Conservation (phyloP, 176 grass and related monocot species). For the Melocanna baccifera region DNA sequence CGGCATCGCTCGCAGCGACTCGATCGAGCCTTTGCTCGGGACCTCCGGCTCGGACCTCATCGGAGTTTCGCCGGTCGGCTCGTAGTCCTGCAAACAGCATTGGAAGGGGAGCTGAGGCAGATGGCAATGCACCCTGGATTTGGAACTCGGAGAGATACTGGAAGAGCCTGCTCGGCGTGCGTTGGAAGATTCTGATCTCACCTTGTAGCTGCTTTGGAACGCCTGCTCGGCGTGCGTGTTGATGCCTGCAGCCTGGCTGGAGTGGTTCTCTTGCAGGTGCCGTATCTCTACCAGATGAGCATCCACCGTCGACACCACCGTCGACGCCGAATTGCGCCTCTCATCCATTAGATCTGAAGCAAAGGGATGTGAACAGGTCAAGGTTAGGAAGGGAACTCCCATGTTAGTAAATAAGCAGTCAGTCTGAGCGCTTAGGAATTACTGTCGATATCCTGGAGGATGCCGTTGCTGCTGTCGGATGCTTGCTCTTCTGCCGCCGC, state of each 20-base stretch:
- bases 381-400: background rate
- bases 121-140: background rate
- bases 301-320: constrained; percentile 54
- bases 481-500: constrained; percentile 49
- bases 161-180: constrained; percentile 45
- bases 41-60: constrained; percentile 56
- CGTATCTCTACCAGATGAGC: constrained; percentile 48
- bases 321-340: constrained; percentile 29
- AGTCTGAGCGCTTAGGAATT: constrained; percentile 13
- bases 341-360: constrained; percentile 47
- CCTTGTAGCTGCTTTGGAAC: constrained; percentile 68
- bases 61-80: constrained; percentile 79
- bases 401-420: background rate
- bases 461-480: constrained; percentile 43
- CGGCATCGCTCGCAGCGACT: constrained; percentile 86
- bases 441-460: constrained; percentile 69
- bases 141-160: background rate
- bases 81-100: constrained; percentile 57
- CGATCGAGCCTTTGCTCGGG: constrained; percentile 74
- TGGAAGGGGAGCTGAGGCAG: background rate
- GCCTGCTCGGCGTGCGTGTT: constrained; percentile 57
- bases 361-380: background rate
- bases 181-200: constrained; percentile 13
- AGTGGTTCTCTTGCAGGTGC: constrained; percentile 53
- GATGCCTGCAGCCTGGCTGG: constrained; percentile 46